phyloP scores from a whole-genome alignment of 164 flowering plant species.

The Houttuynia cordata region DNA sequence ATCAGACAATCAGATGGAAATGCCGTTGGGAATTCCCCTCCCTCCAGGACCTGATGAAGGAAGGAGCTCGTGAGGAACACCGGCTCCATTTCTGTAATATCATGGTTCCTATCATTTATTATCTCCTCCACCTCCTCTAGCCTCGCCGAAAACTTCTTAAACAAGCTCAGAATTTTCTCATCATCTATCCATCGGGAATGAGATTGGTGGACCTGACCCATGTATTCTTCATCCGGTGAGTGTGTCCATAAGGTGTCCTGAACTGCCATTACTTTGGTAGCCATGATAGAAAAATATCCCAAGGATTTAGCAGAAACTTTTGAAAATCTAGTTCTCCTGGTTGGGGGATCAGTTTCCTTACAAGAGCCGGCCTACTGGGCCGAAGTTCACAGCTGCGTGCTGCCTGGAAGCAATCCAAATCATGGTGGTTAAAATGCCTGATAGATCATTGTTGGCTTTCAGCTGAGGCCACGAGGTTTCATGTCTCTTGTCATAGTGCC shows the following conservation, averaged over 20 bases:
- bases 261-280: constrained; percentile 88
- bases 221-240: constrained; percentile 88
- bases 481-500: constrained; percentile 59
- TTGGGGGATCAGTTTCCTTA: constrained; percentile 60
- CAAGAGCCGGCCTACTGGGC: constrained; percentile 85
- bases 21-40: constrained; percentile 87
- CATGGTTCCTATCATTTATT: constrained; percentile 48
- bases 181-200: constrained; percentile 50
- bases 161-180: constrained; percentile 23
- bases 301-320: constrained; percentile 47
- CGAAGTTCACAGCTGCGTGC: constrained; percentile 95
- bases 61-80: constrained; percentile 76
- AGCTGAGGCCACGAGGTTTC: constrained; percentile 97
- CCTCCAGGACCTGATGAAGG: constrained; percentile 82
- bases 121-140: constrained; percentile 58
- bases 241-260: constrained; percentile 83
- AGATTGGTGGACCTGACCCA: constrained; percentile 42
- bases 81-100: constrained; percentile 64
- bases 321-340: constrained; percentile 51
- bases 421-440: constrained; percentile 55
- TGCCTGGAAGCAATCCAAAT: constrained; percentile 93
- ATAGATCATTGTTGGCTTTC: constrained; percentile 52
- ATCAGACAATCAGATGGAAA: constrained; percentile 68
- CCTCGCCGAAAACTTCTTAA: constrained; percentile 39
- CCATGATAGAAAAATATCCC: constrained; percentile 47